Evolutionary conservation across 257 asterid species (phyloP).

Genomic region (Ligustrum vulgare): DNA sequence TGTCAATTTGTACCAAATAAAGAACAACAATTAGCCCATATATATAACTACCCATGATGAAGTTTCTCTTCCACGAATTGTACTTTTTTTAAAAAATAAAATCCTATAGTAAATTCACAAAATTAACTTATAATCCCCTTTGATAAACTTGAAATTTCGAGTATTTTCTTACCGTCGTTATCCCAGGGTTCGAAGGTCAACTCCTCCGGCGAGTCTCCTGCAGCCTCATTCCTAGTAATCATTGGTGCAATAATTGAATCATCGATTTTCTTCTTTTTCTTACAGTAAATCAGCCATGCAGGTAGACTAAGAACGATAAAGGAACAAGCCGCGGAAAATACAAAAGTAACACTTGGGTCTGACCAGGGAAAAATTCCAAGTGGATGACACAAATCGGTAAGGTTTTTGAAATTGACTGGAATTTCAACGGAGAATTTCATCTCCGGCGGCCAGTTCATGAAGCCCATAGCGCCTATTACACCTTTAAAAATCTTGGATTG

Average conservation of each 20-base stretch:
- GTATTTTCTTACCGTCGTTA: constrained; percentile 21
- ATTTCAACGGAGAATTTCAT: constrained; percentile 17
- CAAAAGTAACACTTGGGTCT: constrained; percentile 15
- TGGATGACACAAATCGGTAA: constrained; percentile 12
- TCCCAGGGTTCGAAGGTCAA: constrained; percentile 4
- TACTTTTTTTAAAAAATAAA: neutral
- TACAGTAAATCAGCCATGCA: constrained; percentile 34
- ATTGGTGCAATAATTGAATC: neutral
- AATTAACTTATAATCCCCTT: neutral
- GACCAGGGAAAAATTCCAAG: constrained; percentile 19
- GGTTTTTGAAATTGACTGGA: constrained; percentile 23
- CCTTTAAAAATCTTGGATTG: neutral
- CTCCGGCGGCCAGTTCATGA: neutral
- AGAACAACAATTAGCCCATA: neutral
- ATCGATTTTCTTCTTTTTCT: constrained; percentile 15
- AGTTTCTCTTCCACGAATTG: neutral
- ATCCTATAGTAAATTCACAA: neutral
- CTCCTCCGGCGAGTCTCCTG: constrained; percentile 20
- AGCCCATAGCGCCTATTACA: neutral
- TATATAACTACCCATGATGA: neutral
- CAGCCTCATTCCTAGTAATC: constrained; percentile 13
- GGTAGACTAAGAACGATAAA: constrained; percentile 34
- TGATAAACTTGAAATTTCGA: neutral
- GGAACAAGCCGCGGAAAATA: constrained; percentile 24
- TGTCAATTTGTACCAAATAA: neutral